These are phyloP conservation scores for Pichia sp. DNA, from an alignment of 1,139 yeast species.

Conservation along the genomic window DNA sequence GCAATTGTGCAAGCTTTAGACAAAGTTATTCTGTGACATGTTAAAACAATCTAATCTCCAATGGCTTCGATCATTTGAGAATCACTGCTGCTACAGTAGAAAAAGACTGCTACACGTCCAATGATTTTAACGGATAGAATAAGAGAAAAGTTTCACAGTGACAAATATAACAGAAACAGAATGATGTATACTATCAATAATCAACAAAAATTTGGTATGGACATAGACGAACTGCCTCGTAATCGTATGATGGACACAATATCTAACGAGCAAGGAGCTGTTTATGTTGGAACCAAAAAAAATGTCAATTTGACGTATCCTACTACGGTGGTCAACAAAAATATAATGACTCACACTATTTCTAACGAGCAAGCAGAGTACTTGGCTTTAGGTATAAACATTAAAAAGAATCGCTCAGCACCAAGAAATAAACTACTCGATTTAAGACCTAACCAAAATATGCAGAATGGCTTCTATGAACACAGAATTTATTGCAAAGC, in stretches of 20 bases:
- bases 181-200: slow-evolving; percentile 4
- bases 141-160: background rate
- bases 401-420: background rate
- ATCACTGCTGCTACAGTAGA: too few relatives aligned
- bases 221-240: background rate
- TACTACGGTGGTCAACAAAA: background rate
- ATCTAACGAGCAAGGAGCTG: slow-evolving; percentile 4
- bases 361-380: slow-evolving; percentile 1
- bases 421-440: slow-evolving; percentile 3
- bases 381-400: background rate
- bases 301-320: background rate
- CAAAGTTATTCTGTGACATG: too few relatives aligned
- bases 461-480: background rate
- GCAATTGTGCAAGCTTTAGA: too few relatives aligned
- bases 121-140: background rate
- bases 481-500: too few relatives aligned
- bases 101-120: background rate
- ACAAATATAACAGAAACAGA: background rate
- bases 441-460: background rate
- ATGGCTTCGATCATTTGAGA: too few relatives aligned
- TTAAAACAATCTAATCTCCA: too few relatives aligned
- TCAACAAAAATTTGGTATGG: slow-evolving; percentile 5
- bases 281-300: background rate
- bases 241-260: slow-evolving; percentile 5
- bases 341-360: slow-evolving; percentile 1